A percentile compares a stretch with the other conserved stretches of the same genome.
phyloP scores from a whole-genome alignment of 164 flowering plant species.

The Sedum album region DNA sequence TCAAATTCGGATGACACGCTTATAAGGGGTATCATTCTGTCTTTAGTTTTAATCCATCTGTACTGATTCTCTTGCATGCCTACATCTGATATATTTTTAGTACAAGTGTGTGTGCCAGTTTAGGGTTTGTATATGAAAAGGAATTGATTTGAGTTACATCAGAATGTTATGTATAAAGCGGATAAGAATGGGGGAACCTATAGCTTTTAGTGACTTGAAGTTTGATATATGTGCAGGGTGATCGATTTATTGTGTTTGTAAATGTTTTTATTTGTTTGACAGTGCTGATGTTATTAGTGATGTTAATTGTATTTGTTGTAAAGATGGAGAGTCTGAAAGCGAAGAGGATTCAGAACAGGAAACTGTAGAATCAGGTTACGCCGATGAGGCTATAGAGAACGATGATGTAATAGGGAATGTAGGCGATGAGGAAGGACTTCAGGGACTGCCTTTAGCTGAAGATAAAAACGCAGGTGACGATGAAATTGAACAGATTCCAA shows the following conservation, averaged over 20 bases:
- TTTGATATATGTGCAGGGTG: not conserved
- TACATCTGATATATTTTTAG: too few species aligned
- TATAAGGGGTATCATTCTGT: not conserved
- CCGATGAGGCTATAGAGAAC: conserved; percentile 6
- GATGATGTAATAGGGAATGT: too few species aligned
- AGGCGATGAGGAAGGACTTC: too few species aligned
- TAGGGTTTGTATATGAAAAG: too few species aligned
- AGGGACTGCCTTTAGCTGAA: not conserved
- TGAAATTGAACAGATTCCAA: not conserved
- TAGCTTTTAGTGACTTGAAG: too few species aligned
- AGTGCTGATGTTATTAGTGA: not conserved
- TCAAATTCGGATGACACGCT: not conserved
- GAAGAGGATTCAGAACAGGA: conserved; percentile 1
- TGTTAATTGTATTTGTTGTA: not conserved
- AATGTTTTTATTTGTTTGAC: not conserved
- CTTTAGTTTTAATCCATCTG: too few species aligned
- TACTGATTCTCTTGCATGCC: too few species aligned
- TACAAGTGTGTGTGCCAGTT: too few species aligned
- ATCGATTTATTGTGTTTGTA: not conserved
- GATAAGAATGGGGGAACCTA: too few species aligned
- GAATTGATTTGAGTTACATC: too few species aligned
- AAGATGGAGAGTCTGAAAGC: conserved; percentile 15
- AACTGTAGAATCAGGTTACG: not conserved
- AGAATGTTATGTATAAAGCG: too few species aligned
- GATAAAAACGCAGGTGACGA: conserved; percentile 3